Base-by-base conservation (phyloP, 768 basidiomycete genomes). In the Kwoniella europaea region DNA sequence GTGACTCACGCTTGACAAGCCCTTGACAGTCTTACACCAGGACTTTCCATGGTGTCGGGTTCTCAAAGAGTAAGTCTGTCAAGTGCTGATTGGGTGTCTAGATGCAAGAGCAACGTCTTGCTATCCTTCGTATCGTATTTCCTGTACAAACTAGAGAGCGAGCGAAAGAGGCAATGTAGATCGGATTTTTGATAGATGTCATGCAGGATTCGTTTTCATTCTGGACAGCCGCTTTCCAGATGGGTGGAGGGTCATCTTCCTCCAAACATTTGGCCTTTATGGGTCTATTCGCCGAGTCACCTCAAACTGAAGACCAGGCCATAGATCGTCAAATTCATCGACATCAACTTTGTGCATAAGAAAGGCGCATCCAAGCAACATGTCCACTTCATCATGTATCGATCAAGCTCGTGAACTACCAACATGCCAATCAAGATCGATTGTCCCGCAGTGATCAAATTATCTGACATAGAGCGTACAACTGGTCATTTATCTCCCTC, bases 381-480 rank as follows among this genome's bases (percentile, higher is more conserved):
- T 35, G 15, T 29, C 57, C 16, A 58, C 29, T 58, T n/a, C 13
- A 20, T n/a, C 18, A 55, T 24, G 22, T 15, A 15, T 55, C n/a
- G 22, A n/a, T 15, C 54, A 55, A 57, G 16, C 61, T 4, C 13
- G 29, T 24, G 5, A 41, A 12, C 52, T 53, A 53, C 42, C 46
- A 68, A n/a, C n/a, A 63, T 69, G 60, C 59, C 68, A 24, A 41
- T 44, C 15, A 46, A 16, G 29, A 54, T 35, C 16, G 69, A 70
- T 22, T 29, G 53, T 43, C 68, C 68, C 7, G 35, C 62, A 50
- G 24, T 63, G 18, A 63, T 69, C 10, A 50, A 52, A 18, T 61
- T 69, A n/a, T 63, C 68, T 7, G 60, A 62, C 42, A 41, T 41
- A 41, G 68, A 69, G 42, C 53, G 61, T 20, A 55, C 35, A 12